These are phyloP conservation scores for Phytophthora palmivora DNA, from an alignment of 352 stramenopile species.

Conservation along the genomic window DNA sequence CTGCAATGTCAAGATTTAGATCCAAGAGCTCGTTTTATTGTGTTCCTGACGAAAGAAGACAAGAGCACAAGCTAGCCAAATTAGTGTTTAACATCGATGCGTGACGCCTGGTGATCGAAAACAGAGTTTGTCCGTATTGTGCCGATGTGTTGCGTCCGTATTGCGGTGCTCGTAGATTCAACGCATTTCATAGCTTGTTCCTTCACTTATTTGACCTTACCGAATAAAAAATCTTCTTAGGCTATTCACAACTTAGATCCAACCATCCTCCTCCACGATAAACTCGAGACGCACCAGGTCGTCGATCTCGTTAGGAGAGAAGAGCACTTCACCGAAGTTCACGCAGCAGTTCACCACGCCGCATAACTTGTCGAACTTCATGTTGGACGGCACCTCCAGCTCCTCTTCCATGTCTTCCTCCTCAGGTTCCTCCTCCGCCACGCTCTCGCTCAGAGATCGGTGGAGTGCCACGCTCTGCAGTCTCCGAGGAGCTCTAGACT, in stretches of 20 bases:
- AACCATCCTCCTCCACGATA: constrained; percentile 83
- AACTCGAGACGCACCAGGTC: constrained; percentile 81
- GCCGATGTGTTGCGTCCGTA: not conserved
- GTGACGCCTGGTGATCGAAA: constrained; percentile 27
- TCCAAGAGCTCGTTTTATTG: constrained; percentile 20
- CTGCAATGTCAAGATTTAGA: constrained; percentile 66
- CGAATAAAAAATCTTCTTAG: constrained; percentile 41
- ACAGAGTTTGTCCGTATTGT: constrained; percentile 28
- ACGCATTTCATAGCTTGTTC: constrained; percentile 17
- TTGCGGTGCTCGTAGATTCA: not conserved
- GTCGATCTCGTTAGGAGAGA: constrained; percentile 57
- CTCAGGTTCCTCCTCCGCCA: constrained; percentile 45
- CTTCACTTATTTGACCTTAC: constrained; percentile 31
- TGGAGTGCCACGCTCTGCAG: constrained; percentile 25
- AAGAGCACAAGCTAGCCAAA: constrained; percentile 13
- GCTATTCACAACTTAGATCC: constrained; percentile 59
- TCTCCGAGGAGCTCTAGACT: constrained; percentile 13
- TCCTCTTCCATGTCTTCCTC: constrained; percentile 49
- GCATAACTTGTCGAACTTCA: constrained; percentile 56
- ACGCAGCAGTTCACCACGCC: constrained; percentile 71
- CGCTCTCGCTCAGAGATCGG: constrained; percentile 36
- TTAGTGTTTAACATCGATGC: constrained; percentile 32
- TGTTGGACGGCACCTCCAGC: constrained; percentile 43
- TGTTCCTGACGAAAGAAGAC: constrained; percentile 31
- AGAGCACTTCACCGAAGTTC: constrained; percentile 63